Evolutionary conservation across 2,329 filamentous ascomycete genomes (phyloP), one percentile per base, ranked within the genome.

Genomic region (Alternaria triticina): DNA sequence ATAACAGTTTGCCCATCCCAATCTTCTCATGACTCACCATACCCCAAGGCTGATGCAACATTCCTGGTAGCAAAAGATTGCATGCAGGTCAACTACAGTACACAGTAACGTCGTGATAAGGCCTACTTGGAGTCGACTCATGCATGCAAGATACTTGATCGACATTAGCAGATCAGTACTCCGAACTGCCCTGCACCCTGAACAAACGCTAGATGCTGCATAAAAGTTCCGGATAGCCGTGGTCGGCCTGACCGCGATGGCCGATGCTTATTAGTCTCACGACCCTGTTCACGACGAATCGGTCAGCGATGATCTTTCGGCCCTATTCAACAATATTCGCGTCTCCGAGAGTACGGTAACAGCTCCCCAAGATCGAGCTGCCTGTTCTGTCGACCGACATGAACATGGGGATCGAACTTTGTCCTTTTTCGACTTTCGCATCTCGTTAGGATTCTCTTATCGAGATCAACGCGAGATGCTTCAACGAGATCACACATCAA

Each of bases 121-220:
- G 17, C 23, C 40, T 44, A 33, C 28, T n/a, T 23, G 44, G 22
- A 30, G 20, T 23, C 28, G 40, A 27, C 46, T 54, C 44, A 55
- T 45, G 20, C 44, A 55, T 56, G 51, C 51, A 40, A 25, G 36
- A 30, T 47, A 30, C 27, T 49, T 13, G 51, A 56, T 60, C 28
- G 28, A 55, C 50, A 55, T 45, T 55, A 55, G 50, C 23, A 36
- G 50, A 60, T 56, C 30, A 49, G 27, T 36, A 54, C 43, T 50
- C 30, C 40, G 27, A 27, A 54, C 22, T 17, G 43, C 28, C 36
- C 22, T 25, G 30, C n/a, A 45, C 28, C 8, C 27, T 25, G 49
- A 22, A 46, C n/a, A 40, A 47, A 13, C 17, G 27, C 17, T 45
- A 56, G 20, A 56, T 7, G 13, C 54, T 46, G 17, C 40, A 46